Conservation (phyloP, 106 monocot genomes). For the Allium sativum region DNA sequence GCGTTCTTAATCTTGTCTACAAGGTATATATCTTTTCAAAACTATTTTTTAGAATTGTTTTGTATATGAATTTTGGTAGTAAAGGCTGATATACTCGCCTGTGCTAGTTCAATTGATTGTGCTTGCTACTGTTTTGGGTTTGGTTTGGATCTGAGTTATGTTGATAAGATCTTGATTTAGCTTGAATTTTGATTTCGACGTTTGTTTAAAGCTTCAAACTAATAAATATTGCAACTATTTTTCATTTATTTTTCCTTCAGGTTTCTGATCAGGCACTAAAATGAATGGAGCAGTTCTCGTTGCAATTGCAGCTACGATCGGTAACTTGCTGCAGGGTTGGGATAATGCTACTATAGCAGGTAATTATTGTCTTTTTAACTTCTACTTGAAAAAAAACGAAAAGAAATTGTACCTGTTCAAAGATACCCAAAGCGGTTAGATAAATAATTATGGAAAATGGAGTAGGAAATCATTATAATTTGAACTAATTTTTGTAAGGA, state of each 20-base stretch:
- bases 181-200: neutral
- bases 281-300: conserved; percentile 45
- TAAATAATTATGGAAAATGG: too few species aligned
- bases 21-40: too few species aligned
- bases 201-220: neutral
- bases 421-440: too few species aligned
- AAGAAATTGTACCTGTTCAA: too few species aligned
- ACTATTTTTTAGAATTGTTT: too few species aligned
- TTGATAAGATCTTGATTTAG: conserved; percentile 1
- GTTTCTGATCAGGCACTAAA: neutral
- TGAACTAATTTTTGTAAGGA: too few species aligned
- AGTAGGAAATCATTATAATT: too few species aligned
- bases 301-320: conserved; percentile 56
- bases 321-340: conserved; percentile 62
- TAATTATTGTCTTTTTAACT: conserved; percentile 3
- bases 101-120: too few species aligned
- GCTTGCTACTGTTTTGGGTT: neutral
- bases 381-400: neutral
- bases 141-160: neutral
- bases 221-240: too few species aligned
- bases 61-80: too few species aligned
- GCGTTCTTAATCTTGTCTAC: too few species aligned
- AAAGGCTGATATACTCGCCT: too few species aligned
- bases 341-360: conserved; percentile 72
- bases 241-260: neutral